phyloP scores from a whole-genome alignment of 1,284 basidiomycete genomes.

The Microbotryum saponariae region DNA sequence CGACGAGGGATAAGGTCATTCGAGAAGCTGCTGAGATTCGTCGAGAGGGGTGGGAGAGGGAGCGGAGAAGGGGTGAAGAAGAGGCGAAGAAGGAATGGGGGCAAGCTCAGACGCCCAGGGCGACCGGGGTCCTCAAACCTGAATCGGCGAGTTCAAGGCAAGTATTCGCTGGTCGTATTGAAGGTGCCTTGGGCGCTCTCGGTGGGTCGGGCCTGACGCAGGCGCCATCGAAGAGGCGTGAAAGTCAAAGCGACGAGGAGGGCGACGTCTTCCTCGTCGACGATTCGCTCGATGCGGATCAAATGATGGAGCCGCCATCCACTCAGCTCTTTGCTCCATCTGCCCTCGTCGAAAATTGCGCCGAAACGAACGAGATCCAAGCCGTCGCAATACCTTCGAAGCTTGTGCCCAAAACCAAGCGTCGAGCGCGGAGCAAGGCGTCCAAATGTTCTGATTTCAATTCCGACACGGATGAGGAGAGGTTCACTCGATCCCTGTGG shows the following conservation, averaged over 20 bases:
- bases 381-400: neutral
- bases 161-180: neutral
- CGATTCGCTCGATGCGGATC: neutral
- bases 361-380: neutral
- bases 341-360: neutral
- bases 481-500: conserved; percentile 3
- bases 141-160: conserved; percentile 1
- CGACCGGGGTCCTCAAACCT: conserved; percentile 15
- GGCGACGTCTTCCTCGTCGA: neutral
- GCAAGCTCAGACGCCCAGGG: neutral
- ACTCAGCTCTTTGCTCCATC: conserved; percentile 24
- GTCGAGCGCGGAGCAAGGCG: conserved; percentile 2
- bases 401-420: neutral
- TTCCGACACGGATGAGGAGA: conserved; percentile 1
- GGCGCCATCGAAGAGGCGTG: no score
- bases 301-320: conserved; percentile 2
- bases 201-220: no score
- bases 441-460: neutral
- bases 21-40: neutral
- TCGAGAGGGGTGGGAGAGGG: neutral
- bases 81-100: neutral
- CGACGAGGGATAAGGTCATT: conserved; percentile 2
- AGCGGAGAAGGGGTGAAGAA: neutral
- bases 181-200: no score
- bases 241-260: neutral